Conservation (phyloP, 164 flowering plant genomes). For the Magnolia kwangsiensis region DNA sequence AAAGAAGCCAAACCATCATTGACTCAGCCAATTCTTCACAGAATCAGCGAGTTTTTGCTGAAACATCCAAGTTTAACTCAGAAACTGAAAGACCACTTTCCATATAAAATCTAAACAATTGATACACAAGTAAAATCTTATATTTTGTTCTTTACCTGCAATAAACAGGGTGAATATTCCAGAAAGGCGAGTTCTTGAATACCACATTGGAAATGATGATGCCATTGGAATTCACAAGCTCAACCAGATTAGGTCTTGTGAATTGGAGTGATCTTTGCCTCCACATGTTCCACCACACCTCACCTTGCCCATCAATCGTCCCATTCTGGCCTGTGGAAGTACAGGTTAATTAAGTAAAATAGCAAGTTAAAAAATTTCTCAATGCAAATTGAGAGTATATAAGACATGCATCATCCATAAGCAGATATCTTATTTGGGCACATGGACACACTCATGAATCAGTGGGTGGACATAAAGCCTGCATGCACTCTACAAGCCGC, state of each 20-base stretch:
- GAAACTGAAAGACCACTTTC: neutral
- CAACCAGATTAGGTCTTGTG: conserved; percentile 87
- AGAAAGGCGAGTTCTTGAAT: conserved; percentile 84
- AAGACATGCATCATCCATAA: neutral
- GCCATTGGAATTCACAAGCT: conserved; percentile 66
- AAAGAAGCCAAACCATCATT: neutral
- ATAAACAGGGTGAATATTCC: conserved; percentile 97
- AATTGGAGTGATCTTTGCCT: conserved; percentile 62
- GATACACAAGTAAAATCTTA: neutral
- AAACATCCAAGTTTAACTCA: neutral
- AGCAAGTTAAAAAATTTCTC: neutral
- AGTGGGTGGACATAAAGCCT: neutral
- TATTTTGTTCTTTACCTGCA: conserved; percentile 45
- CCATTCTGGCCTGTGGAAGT: conserved; percentile 82
- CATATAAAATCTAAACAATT: neutral
- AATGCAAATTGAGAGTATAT: neutral
- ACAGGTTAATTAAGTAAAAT: neutral
- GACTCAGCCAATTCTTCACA: neutral
- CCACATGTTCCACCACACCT: conserved; percentile 99
- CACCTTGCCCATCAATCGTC: conserved; percentile 97
- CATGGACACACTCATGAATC: neutral
- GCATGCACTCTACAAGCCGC: neutral
- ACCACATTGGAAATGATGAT: conserved; percentile 82
- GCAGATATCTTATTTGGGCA: neutral
- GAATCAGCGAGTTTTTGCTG: neutral